Evolutionary conservation across 257 asterid genomes (phyloP).

Genomic region (Lycium barbarum): DNA sequence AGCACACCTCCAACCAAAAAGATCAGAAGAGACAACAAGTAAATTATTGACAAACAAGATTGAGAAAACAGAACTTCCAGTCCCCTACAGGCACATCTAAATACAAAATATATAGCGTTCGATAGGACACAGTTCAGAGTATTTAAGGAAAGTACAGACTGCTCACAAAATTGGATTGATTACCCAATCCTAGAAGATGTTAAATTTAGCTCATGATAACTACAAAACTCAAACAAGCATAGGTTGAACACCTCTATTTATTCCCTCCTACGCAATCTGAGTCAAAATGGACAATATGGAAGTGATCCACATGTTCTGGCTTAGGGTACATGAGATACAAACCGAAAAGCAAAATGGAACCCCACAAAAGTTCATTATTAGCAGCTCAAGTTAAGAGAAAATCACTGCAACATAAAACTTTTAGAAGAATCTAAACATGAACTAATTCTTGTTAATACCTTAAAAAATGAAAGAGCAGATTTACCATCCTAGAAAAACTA

Average conservation of each 20-base stretch:
- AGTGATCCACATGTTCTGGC: background rate
- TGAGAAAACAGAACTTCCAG: background rate
- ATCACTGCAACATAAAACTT: background rate
- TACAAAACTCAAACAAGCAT: background rate
- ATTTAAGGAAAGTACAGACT: background rate
- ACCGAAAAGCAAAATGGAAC: background rate
- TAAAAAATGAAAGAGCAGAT: no score
- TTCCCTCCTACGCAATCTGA: background rate
- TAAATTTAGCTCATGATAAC: background rate
- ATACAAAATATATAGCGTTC: background rate
- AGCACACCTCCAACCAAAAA: background rate
- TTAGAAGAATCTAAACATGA: no score
- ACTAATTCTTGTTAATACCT: background rate
- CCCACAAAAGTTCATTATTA: background rate
- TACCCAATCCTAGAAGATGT: background rate
- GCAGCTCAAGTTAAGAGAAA: background rate
- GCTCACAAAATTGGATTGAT: background rate
- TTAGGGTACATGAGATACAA: background rate
- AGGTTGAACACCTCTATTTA: background rate
- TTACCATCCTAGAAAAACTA: no score
- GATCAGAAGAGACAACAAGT: background rate
- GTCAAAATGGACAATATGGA: background rate
- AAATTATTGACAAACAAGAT: conserved; percentile 11
- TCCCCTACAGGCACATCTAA: background rate
- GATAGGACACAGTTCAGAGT: background rate